A percentile compares a stretch with the other conserved stretches of the same genome.
phyloP scores from a whole-genome alignment of 2,329 filamentous ascomycete species.

The Metarhizium album region DNA sequence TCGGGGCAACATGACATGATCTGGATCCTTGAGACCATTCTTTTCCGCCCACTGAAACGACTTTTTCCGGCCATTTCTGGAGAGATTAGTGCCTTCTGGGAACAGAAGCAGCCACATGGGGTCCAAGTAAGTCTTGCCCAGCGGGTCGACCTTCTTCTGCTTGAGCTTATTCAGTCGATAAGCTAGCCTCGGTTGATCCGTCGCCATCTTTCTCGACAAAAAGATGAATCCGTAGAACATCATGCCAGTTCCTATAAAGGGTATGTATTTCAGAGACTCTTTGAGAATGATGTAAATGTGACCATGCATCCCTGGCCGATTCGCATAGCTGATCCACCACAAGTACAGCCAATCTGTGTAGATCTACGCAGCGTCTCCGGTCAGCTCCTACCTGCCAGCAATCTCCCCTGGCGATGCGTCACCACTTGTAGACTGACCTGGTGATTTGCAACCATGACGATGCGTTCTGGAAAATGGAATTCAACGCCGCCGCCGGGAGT shows the following conservation, averaged over 20 bases:
- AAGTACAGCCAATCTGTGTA: conserved; percentile 90
- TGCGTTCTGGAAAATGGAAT: conserved; percentile 69
- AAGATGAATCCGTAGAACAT: conserved; percentile 87
- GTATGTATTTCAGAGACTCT: conserved; percentile 73
- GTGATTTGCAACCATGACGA: conserved; percentile 81
- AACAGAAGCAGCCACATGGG: conserved; percentile 90
- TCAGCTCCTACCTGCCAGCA: neutral
- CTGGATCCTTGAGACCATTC: conserved; percentile 57
- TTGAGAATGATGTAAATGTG: conserved; percentile 87
- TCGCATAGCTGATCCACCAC: conserved; percentile 88
- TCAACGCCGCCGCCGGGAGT: conserved; percentile 62
- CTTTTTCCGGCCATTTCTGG: conserved; percentile 55
- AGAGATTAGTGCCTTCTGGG: conserved; percentile 78
- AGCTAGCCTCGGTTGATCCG: conserved; percentile 65
- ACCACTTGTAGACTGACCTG: conserved; percentile 38
- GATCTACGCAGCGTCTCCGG: conserved; percentile 33
- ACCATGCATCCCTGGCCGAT: conserved; percentile 64
- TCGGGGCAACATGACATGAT: conserved; percentile 66
- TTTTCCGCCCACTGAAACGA: conserved; percentile 71
- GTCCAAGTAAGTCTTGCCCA: conserved; percentile 46
- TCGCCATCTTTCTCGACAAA: conserved; percentile 79
- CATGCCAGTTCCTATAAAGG: conserved; percentile 70
- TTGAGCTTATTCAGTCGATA: conserved; percentile 63
- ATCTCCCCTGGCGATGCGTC: neutral
- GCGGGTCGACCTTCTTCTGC: conserved; percentile 39